Base-by-base conservation (phyloP, 306 rosid genomes). In the Medicago lupulina region DNA sequence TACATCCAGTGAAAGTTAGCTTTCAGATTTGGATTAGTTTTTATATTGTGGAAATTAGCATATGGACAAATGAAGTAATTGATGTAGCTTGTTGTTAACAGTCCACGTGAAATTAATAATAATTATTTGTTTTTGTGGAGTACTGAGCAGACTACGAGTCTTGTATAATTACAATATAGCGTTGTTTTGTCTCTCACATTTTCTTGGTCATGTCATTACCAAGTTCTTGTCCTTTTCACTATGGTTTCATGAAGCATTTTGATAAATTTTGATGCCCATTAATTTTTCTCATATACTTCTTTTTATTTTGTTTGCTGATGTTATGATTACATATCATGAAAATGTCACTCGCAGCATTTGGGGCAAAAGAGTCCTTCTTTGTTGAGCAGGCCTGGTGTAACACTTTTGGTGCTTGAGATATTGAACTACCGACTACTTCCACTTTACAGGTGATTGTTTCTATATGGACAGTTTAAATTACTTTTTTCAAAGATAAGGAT, bases 381-480 rank as follows among this genome's bases (percentile, higher is more conserved):
- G 69, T 82, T 95, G 87, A 95, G 93, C 96, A 95, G 89, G 86
- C 91, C 97, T 51, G 99, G 97, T 4, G 97, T 90, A 67, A 89
- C 99, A 41, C 93, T 95, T 79, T 82, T 92, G 88, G 89, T 95
- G 85, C 97, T 95, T 79, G 99, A 95, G 89, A 90, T 95, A 74
- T 78, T 95, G 92, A 95, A 95, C 91, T 95, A 95, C 73, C 89
- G 99, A 68, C 83, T 95, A 75, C 97, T 95, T 83, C 97, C 99
- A 72, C 92, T 92, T 67, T 95, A 95, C 89, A 95, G 99, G 97
- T 92, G 81, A 83, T 71, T 81, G 67, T 73, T 74, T 74, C 57
- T 71, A 11, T 69, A 51, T 38, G 16, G 74, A 28, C 77, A 49
- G 61, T 46, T 41, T 41, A 50, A 19, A 50, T 60, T 64, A 77